These are phyloP conservation scores for Paraleonurus japonicus DNA, from an alignment of 257 asterid genomes.

Conservation along the genomic window DNA sequence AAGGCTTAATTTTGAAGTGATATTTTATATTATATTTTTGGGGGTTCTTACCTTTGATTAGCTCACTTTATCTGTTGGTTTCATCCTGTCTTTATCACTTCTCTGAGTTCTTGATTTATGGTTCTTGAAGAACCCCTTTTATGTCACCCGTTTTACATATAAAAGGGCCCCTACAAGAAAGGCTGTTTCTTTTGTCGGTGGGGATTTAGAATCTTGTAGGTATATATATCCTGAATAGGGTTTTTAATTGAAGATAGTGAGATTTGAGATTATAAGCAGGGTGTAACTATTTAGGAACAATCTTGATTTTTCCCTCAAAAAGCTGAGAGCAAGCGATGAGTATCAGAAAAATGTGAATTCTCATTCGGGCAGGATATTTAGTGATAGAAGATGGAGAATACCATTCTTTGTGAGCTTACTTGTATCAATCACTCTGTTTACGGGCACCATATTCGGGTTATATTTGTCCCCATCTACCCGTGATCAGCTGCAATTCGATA, in stretches of 20 bases:
- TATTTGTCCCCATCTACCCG: constrained; percentile 48
- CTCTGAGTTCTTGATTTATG: constrained; percentile 27
- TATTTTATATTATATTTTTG: neutral
- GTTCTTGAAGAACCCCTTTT: constrained; percentile 25
- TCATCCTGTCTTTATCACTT: constrained; percentile 12
- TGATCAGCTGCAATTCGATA: constrained; percentile 44
- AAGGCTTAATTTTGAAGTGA: constrained; percentile 27
- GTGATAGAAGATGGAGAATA: constrained; percentile 81
- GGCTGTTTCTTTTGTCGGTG: constrained; percentile 37
- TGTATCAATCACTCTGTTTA: constrained; percentile 61
- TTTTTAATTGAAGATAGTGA: constrained; percentile 9
- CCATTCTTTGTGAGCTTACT: constrained; percentile 77
- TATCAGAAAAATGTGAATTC: constrained; percentile 58
- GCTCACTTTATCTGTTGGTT: constrained; percentile 5
- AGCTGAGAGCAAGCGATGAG: constrained; percentile 19
- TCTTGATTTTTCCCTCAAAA: neutral
- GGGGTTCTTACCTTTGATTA: neutral
- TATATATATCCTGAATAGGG: neutral
- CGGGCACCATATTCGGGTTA: constrained; percentile 52
- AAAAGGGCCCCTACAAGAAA: constrained; percentile 22
- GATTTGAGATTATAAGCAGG: constrained; percentile 14
- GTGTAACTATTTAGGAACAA: neutral
- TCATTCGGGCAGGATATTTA: constrained; percentile 66
- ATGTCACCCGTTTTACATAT: constrained; percentile 13
- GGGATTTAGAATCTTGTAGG: constrained; percentile 20